Evolutionary conservation across 257 asterid genomes (phyloP).

Genomic region (Scutellaria baicalensis): DNA sequence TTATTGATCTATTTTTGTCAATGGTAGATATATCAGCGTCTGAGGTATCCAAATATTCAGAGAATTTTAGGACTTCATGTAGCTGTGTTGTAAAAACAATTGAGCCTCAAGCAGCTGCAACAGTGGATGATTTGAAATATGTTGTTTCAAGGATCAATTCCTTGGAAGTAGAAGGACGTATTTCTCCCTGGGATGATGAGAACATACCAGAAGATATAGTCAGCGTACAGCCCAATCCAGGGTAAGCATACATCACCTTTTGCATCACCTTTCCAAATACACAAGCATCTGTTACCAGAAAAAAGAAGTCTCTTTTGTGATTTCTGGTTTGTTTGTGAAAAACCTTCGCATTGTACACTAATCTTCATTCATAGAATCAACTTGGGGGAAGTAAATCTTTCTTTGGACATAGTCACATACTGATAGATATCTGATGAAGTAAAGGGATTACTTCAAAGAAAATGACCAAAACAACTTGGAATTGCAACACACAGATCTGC

Average conservation of each 20-base stretch:
- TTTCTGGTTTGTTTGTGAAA: conserved; percentile 6
- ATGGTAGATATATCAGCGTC: conserved; percentile 64
- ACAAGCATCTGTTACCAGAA: conserved; percentile 8
- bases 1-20: conserved; percentile 6
- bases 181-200: conserved; percentile 85
- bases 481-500: no score
- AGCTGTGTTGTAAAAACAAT: conserved; percentile 85
- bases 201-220: conserved; percentile 83
- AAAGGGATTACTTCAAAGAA: no score
- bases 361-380: conserved; percentile 6
- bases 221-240: conserved; percentile 63
- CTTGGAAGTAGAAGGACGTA: conserved; percentile 47
- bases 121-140: conserved; percentile 59
- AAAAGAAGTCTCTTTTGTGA: neutral
- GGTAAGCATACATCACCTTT: conserved; percentile 41
- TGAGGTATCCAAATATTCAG: conserved; percentile 81
- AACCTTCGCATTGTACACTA: neutral
- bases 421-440: neutral
- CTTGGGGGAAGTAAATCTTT: neutral
- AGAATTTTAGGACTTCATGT: conserved; percentile 55
- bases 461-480: no score
- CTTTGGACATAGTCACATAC: neutral
- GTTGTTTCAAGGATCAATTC: conserved; percentile 63
- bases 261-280: neutral
- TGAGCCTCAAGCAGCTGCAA: conserved; percentile 79